Percentiles rank a stretch among this genome's conserved stretches.
phyloP scores from a whole-genome alignment of 2,329 filamentous ascomycete species.

The Juglanconis sp. region DNA sequence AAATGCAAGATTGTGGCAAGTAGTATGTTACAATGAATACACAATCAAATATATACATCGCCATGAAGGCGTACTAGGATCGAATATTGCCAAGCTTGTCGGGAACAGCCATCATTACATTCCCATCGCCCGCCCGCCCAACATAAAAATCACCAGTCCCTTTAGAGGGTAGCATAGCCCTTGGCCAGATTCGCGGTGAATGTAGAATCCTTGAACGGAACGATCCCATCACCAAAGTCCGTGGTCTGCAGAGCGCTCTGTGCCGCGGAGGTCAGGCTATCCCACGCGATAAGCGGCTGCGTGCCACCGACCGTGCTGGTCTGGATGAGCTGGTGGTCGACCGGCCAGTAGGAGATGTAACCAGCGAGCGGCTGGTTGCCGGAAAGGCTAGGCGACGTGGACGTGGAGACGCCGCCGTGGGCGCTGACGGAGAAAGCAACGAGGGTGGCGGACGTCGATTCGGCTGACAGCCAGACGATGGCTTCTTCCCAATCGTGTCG shows the following conservation, averaged over 20 bases:
- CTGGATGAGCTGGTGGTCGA: slow-evolving; percentile 36
- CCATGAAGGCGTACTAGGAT: too few species aligned
- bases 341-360: slow-evolving; percentile 30
- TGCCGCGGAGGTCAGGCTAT: slow-evolving; percentile 33
- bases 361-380: slow-evolving; percentile 27
- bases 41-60: too few species aligned
- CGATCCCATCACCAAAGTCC: slow-evolving; percentile 33
- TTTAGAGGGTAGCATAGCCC: slow-evolving; percentile 1
- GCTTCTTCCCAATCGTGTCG: slow-evolving; percentile 39
- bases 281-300: slow-evolving; percentile 42
- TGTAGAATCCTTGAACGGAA: slow-evolving; percentile 11
- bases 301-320: slow-evolving; percentile 33
- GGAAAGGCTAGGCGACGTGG: slow-evolving; percentile 2
- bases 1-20: too few species aligned
- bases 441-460: slow-evolving; percentile 28
- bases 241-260: slow-evolving; percentile 32
- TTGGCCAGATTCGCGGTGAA: slow-evolving; percentile 9
- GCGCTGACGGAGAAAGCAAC: slow-evolving; percentile 35
- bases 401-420: slow-evolving; percentile 30
- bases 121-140: too few species aligned
- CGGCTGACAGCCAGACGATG: slow-evolving; percentile 29
- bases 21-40: too few species aligned
- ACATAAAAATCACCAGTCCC: neutral
- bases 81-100: too few species aligned
- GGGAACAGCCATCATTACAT: too few species aligned